A percentile compares a stretch with the other conserved stretches of the same genome.
phyloP scores from a whole-genome alignment of 1,139 yeast species.

The Taphrina wiesneri region DNA sequence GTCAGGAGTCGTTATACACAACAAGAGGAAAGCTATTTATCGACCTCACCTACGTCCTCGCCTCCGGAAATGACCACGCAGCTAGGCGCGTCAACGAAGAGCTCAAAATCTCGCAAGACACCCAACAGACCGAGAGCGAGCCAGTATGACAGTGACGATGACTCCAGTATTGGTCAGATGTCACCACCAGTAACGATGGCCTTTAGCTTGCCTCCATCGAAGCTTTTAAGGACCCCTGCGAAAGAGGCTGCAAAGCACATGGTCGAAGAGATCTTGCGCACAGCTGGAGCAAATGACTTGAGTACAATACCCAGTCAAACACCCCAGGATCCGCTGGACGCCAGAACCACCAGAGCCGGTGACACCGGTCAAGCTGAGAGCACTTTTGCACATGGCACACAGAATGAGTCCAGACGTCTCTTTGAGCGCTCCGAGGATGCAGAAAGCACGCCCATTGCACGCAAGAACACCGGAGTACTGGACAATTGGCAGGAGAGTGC shows the following conservation, averaged over 20 bases:
- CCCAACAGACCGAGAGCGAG: not conserved
- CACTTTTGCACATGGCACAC: constrained; percentile 10
- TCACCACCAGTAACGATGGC: constrained; percentile 36
- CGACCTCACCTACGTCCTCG: constrained; percentile 22
- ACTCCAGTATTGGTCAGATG: constrained; percentile 31
- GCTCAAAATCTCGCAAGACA: not conserved
- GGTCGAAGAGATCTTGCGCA: constrained; percentile 38
- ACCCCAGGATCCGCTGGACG: constrained; percentile 4
- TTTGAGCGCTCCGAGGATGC: constrained; percentile 5
- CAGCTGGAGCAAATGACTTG: constrained; percentile 31
- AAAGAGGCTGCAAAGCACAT: constrained; percentile 29
- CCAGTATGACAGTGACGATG: constrained; percentile 41
- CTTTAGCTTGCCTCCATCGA: constrained; percentile 33
- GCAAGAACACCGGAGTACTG: constrained; percentile 10
- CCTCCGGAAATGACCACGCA: constrained; percentile 25
- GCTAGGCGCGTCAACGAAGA: not conserved
- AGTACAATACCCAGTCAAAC: constrained; percentile 22
- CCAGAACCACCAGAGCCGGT: not conserved
- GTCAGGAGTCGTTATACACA: constrained; percentile 6
- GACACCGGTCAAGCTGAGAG: not conserved
- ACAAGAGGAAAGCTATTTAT: not conserved
- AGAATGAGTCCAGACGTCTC: constrained; percentile 8
- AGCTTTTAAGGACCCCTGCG: constrained; percentile 32
- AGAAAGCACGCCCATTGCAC: constrained; percentile 10
- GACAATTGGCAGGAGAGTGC: constrained; percentile 24